Evolutionary conservation across 208 protist species (phyloP).

Genomic region (Herpetomonas muscarum): DNA sequence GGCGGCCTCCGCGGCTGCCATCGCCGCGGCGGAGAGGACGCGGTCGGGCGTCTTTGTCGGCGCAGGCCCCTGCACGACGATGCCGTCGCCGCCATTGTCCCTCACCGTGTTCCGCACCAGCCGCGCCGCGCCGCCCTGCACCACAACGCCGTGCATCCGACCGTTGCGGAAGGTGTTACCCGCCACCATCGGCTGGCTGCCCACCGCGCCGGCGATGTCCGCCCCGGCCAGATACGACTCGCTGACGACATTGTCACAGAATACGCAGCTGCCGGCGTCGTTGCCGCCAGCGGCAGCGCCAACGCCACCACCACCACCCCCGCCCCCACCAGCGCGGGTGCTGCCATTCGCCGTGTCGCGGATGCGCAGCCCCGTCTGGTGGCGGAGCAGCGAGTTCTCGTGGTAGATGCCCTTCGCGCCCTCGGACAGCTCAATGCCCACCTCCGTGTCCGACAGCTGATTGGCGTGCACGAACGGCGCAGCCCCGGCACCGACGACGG

Average conservation of each 20-base stretch:
- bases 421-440: slow-evolving; percentile 7
- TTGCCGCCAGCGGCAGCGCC: too few relatives aligned
- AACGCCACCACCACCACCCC: too few relatives aligned
- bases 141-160: slow-evolving; percentile 5
- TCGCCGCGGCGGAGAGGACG: too few relatives aligned
- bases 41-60: too few relatives aligned
- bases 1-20: too few relatives aligned
- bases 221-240: slow-evolving; percentile 17
- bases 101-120: slow-evolving; percentile 19
- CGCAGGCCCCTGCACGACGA: slow-evolving; percentile 24
- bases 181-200: slow-evolving; percentile 8
- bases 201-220: slow-evolving; percentile 5
- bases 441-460: slow-evolving; percentile 13
- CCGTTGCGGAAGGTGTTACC: slow-evolving; percentile 17
- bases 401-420: slow-evolving; percentile 21
- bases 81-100: slow-evolving; percentile 18
- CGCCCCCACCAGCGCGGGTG: too few relatives aligned
- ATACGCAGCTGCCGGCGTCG: slow-evolving; percentile 11
- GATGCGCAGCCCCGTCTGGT: slow-evolving; percentile 13
- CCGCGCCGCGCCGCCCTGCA: slow-evolving; percentile 7
- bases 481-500: slow-evolving; percentile 11
- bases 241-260: slow-evolving; percentile 14
- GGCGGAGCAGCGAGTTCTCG: slow-evolving; percentile 16
- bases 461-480: slow-evolving; percentile 19
- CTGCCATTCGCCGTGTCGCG: slow-evolving; percentile 4